Evolutionary conservation across 306 rosid species (phyloP).

Genomic region (Myrica gale): DNA sequence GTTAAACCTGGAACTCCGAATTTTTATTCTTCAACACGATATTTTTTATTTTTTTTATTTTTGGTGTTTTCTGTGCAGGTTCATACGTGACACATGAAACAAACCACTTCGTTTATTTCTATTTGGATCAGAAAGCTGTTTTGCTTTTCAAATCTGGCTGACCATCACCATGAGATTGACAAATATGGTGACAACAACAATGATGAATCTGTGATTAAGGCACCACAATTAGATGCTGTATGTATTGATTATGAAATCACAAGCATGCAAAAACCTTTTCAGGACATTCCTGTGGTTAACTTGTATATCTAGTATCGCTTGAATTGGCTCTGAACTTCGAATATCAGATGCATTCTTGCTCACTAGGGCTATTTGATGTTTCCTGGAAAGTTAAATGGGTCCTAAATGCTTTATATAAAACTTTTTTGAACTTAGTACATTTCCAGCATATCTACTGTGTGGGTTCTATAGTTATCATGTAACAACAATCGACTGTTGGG

Average conservation of each 20-base stretch:
- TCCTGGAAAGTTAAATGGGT: neutral
- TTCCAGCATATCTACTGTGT: no score
- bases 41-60: no score
- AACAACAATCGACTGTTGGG: no score
- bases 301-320: constrained; percentile 54
- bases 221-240: constrained; percentile 52
- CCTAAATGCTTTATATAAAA: no score
- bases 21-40: neutral
- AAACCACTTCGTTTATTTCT: constrained; percentile 95
- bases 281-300: constrained; percentile 49
- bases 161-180: constrained; percentile 28
- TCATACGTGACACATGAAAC: constrained; percentile 98
- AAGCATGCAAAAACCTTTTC: constrained; percentile 40
- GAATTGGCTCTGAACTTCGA: constrained; percentile 41
- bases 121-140: constrained; percentile 97
- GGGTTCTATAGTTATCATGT: no score
- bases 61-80: constrained; percentile 48
- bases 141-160: constrained; percentile 88
- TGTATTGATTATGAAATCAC: constrained; percentile 46
- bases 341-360: constrained; percentile 27
- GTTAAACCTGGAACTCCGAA: constrained; percentile 10
- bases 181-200: constrained; percentile 26
- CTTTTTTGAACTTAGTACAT: no score
- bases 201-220: constrained; percentile 41
- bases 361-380: neutral